These are phyloP conservation scores for Diaporthe capsici DNA, from an alignment of 2,329 filamentous ascomycete genomes.

Conservation along the genomic window DNA sequence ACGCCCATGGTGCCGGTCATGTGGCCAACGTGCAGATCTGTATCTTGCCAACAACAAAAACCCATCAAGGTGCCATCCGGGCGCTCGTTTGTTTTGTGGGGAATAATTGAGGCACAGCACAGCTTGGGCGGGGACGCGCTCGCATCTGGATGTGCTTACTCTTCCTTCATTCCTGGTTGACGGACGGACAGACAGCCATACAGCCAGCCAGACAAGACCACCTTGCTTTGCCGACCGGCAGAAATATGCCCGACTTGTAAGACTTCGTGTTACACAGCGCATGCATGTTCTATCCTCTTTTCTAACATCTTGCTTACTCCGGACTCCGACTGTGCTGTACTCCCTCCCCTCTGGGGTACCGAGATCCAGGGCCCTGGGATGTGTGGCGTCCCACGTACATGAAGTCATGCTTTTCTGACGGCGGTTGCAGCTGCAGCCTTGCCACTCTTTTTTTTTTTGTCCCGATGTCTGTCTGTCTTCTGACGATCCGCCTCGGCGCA, in stretches of 20 bases:
- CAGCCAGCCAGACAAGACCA: background rate
- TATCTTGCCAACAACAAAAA: constrained; percentile 19
- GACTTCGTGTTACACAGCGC: constrained; percentile 28
- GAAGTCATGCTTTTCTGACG: constrained; percentile 24
- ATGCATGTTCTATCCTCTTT: constrained; percentile 32
- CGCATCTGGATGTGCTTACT: constrained; percentile 27
- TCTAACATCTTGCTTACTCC: constrained; percentile 18
- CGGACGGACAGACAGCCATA: background rate
- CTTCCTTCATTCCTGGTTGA: background rate
- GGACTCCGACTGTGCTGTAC: constrained; percentile 22
- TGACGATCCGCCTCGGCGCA: constrained; percentile 10
- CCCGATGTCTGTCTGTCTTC: constrained; percentile 9
- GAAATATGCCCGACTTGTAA: constrained; percentile 4
- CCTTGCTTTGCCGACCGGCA: constrained; percentile 13
- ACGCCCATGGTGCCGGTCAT: constrained; percentile 18
- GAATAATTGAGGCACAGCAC: constrained; percentile 26
- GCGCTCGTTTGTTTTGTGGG: constrained; percentile 27
- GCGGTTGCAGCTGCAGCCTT: constrained; percentile 26
- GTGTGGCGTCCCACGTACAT: constrained; percentile 37
- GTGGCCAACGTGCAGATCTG: constrained; percentile 24
- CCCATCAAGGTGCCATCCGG: constrained; percentile 20
- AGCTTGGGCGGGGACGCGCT: constrained; percentile 10
- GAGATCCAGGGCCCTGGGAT: constrained; percentile 27
- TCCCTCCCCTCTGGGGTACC: constrained; percentile 30
- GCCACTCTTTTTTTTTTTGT: background rate